A percentile compares a stretch with the other conserved stretches of the same genome.
Conservation (phyloP, 176 grass and related monocot species). For the Hsuehochloa calcarea region DNA sequence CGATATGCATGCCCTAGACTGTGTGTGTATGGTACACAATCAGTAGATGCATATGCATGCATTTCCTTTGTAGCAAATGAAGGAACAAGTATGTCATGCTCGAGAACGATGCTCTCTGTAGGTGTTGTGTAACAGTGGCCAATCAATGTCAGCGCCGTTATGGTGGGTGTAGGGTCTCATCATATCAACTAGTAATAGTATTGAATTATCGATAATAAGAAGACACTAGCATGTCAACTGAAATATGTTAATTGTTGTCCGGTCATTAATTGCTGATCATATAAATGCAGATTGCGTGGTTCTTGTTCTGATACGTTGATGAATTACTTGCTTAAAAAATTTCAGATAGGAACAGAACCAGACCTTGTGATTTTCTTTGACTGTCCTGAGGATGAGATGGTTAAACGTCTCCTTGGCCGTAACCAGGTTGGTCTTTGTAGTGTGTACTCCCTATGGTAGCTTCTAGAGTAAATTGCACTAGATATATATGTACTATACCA, state of each 20-base stretch:
- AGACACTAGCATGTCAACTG: not conserved
- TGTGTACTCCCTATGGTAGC: not conserved
- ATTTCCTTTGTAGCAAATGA: not conserved
- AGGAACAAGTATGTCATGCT: not conserved
- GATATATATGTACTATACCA: not conserved
- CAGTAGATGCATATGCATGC: not conserved
- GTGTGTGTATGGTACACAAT: not conserved
- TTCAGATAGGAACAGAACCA: slow-evolving; percentile 85
- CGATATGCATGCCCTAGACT: not conserved
- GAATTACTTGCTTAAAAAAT: slow-evolving; percentile 20
- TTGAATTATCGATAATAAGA: not conserved
- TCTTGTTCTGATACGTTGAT: slow-evolving; percentile 15
- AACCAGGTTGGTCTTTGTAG: slow-evolving; percentile 65
- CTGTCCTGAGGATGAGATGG: slow-evolving; percentile 87
- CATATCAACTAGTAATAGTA: not conserved
- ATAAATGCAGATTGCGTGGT: slow-evolving; percentile 6
- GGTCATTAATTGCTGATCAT: not conserved
- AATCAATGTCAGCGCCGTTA: not conserved
- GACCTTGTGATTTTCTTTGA: slow-evolving; percentile 89
- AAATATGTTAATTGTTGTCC: not conserved
- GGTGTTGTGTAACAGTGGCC: not conserved
- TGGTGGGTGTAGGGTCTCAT: not conserved
- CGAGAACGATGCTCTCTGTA: not conserved
- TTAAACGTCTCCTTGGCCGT: slow-evolving; percentile 77
- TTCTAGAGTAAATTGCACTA: not conserved